phyloP scores from a whole-genome alignment of 345 rosid genomes.

The Hibiscus mutabilis region DNA sequence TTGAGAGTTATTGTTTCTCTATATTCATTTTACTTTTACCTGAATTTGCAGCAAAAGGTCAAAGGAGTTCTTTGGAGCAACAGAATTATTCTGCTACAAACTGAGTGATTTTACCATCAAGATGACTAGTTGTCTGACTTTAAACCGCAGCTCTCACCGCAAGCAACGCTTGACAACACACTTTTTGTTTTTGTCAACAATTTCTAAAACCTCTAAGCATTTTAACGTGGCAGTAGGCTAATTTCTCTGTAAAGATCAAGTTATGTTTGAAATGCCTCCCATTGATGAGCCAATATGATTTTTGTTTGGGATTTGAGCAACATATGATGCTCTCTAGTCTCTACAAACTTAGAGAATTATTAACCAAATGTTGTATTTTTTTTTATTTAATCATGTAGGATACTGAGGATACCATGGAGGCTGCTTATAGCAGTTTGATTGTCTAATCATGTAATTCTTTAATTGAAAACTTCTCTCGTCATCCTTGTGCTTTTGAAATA shows the following conservation, averaged over 20 bases:
- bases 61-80: constrained; percentile 19
- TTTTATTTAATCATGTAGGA: neutral
- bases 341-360: neutral
- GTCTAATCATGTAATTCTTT: neutral
- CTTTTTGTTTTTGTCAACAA: neutral
- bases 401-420: neutral
- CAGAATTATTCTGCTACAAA: constrained; percentile 21
- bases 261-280: neutral
- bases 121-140: constrained; percentile 21
- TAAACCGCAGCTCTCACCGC: constrained; percentile 18
- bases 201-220: neutral
- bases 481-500: neutral
- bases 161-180: constrained; percentile 3
- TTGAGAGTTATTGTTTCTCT: neutral
- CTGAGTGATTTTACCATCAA: constrained; percentile 15
- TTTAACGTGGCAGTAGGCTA: neutral
- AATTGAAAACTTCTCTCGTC: neutral
- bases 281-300: neutral
- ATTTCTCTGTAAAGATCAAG: neutral
- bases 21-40: neutral
- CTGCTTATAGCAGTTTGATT: neutral
- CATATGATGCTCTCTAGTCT: neutral
- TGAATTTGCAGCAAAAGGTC: constrained; percentile 38
- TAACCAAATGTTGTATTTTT: neutral
- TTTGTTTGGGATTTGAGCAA: neutral